Conservation (phyloP, 371 early-diverging fungal species). For the Sporodiniella umbellata region DNA sequence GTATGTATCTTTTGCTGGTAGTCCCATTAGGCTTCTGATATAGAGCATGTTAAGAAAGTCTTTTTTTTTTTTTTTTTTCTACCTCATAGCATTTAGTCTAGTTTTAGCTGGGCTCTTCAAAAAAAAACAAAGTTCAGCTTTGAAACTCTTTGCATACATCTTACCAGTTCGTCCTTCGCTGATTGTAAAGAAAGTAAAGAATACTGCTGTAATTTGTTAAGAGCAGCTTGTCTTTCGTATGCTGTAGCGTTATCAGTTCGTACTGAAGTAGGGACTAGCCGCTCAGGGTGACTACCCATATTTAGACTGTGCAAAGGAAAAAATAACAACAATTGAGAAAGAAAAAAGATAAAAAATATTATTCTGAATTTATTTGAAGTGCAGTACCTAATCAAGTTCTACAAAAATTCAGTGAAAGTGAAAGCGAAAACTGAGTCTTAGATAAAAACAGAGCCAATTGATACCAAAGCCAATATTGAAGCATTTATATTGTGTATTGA, state of each 20-base stretch:
- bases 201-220: conserved; percentile 25
- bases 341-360: not conserved
- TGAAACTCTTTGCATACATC: no score
- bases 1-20: conserved; percentile 14
- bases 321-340: no score
- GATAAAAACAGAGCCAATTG: no score
- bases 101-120: conserved; percentile 25
- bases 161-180: conserved; percentile 10
- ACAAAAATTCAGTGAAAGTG: no score
- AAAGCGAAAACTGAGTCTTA: no score
- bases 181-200: conserved; percentile 19
- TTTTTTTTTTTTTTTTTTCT: not conserved
- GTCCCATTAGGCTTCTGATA: conserved; percentile 10
- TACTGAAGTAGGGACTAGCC: conserved; percentile 2
- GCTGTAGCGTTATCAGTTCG: conserved; percentile 19
- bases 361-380: no score
- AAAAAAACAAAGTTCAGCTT: not conserved
- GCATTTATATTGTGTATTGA: no score
- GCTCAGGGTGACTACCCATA: not conserved
- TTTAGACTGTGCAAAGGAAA: no score
- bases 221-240: conserved; percentile 20
- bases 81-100: conserved; percentile 27
- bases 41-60: not conserved
- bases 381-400: no score
- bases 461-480: no score